Percentiles rank a stretch among this genome's conserved stretches.
Conservation (phyloP, 495 filamentous ascomycete species). For the Podospora didyma region DNA sequence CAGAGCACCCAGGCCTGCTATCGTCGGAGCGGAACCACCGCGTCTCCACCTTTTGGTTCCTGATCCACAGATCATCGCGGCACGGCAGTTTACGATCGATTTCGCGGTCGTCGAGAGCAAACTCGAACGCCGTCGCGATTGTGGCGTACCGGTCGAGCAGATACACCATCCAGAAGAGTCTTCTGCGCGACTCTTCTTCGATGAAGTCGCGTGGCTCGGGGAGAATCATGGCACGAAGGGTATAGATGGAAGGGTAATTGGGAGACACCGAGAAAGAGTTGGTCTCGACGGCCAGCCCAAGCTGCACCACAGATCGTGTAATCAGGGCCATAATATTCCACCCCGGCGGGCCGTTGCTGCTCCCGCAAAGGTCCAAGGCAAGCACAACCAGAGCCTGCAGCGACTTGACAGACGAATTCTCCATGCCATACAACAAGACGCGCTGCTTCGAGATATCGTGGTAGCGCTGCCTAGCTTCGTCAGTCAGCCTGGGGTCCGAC, state of each 20-base stretch:
- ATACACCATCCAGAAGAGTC: constrained; percentile 93
- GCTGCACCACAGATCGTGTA: constrained; percentile 77
- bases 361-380: constrained; percentile 72
- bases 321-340: constrained; percentile 89
- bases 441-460: constrained; percentile 79
- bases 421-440: constrained; percentile 77
- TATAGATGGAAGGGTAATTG: constrained; percentile 77
- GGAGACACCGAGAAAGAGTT: constrained; percentile 72
- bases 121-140: constrained; percentile 83
- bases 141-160: constrained; percentile 84
- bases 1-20: constrained; percentile 22
- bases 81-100: constrained; percentile 85
- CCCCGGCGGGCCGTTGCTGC: constrained; percentile 76
- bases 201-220: constrained; percentile 80
- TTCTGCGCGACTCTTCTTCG: constrained; percentile 77
- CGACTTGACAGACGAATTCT: constrained; percentile 83
- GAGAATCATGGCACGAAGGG: constrained; percentile 72
- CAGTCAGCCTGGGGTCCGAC: constrained; percentile 65
- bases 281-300: constrained; percentile 76
- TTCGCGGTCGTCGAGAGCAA: constrained; percentile 80
- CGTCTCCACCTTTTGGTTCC: constrained; percentile 78
- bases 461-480: constrained; percentile 64
- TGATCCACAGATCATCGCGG: constrained; percentile 77
- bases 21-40: constrained; percentile 67
- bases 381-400: constrained; percentile 82